Evolutionary conservation across 768 basidiomycete genomes (phyloP).

Genomic region (Kondoa malvinella): DNA sequence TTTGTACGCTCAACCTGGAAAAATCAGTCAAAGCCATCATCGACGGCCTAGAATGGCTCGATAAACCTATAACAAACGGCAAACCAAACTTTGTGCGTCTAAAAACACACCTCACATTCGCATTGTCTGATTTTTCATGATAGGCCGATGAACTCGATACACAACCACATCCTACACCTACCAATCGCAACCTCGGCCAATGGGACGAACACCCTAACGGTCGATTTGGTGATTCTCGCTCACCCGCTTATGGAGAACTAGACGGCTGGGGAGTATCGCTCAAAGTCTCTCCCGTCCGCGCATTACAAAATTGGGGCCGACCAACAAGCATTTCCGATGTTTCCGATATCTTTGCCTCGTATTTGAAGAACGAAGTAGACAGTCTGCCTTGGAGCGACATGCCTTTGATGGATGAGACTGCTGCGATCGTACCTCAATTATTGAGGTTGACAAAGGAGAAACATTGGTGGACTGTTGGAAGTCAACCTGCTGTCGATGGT

Average conservation of each 20-base stretch:
- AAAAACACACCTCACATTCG: not conserved
- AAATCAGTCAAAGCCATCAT: conserved; percentile 78
- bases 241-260: conserved; percentile 93
- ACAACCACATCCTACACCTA: conserved; percentile 6
- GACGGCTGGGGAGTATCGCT: conserved; percentile 91
- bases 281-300: conserved; percentile 35
- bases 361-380: conserved; percentile 50
- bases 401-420: conserved; percentile 65
- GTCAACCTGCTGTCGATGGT: conserved; percentile 84
- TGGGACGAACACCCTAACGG: conserved; percentile 82
- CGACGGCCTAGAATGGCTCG: conserved; percentile 56
- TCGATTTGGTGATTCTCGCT: conserved; percentile 89
- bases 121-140: not conserved
- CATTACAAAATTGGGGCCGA: conserved; percentile 56
- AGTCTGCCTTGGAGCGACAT: conserved; percentile 77
- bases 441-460: conserved; percentile 49
- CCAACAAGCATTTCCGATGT: conserved; percentile 53
- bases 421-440: conserved; percentile 58
- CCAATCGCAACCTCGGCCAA: not conserved
- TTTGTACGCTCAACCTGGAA: conserved; percentile 93
- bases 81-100: not conserved
- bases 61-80: conserved; percentile 3
- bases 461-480: conserved; percentile 92
- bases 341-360: conserved; percentile 57
- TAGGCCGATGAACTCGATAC: not conserved